These are phyloP conservation scores for Trichoderma lentiforme DNA, from an alignment of 2,329 filamentous ascomycete species.

Conservation along the genomic window DNA sequence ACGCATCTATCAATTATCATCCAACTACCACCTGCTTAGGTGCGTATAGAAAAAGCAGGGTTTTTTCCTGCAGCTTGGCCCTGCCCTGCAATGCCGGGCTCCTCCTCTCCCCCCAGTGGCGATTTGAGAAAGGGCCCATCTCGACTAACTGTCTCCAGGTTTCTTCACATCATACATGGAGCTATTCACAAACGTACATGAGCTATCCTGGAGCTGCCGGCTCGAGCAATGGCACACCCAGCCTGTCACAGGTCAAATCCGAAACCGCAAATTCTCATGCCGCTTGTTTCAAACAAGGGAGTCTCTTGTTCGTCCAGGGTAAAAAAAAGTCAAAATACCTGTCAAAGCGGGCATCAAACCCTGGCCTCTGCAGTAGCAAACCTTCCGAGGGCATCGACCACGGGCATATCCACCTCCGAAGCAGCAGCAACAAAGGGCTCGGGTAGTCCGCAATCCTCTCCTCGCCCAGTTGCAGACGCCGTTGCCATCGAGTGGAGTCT, in stretches of 20 bases:
- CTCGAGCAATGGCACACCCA: slow-evolving; percentile 11
- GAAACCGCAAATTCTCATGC: neutral
- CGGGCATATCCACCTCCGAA: neutral
- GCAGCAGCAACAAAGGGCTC: neutral
- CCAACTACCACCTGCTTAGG: neutral
- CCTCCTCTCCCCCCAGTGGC: neutral
- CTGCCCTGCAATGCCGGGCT: neutral
- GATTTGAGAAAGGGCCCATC: neutral
- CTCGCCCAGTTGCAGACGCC: neutral
- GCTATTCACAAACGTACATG: slow-evolving; percentile 9
- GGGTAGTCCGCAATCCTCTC: neutral
- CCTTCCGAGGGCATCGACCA: neutral
- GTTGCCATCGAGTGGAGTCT: slow-evolving; percentile 10
- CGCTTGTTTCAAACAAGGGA: neutral
- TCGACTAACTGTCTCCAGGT: neutral
- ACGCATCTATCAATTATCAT: slow-evolving; percentile 10
- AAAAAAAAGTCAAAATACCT: neutral
- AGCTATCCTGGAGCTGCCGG: neutral
- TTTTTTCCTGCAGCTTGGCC: slow-evolving; percentile 1
- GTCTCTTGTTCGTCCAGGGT: neutral
- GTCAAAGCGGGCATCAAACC: neutral
- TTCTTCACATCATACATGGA: slow-evolving; percentile 11
- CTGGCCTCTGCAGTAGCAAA: neutral
- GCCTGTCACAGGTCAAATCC: neutral
- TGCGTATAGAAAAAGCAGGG: neutral